Percentiles rank a stretch among this genome's conserved stretches.
phyloP scores from a whole-genome alignment of 1,284 basidiomycete genomes.

The Sporisorium reilianum region DNA sequence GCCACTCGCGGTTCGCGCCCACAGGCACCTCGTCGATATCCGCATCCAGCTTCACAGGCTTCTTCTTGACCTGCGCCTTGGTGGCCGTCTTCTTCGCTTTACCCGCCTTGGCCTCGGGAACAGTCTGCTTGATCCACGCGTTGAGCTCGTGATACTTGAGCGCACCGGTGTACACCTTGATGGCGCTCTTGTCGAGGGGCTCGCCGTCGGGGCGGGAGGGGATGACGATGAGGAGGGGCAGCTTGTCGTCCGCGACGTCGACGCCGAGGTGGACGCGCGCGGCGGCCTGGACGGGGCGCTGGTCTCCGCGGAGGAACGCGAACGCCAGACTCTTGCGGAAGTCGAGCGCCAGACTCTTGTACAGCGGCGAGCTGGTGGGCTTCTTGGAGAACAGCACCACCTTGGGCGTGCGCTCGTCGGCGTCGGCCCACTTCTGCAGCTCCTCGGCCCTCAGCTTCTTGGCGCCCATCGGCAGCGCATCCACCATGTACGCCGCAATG shows the following conservation, averaged over 20 bases:
- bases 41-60: constrained; percentile 35
- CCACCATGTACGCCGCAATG: constrained; percentile 82
- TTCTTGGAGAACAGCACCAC: constrained; percentile 66
- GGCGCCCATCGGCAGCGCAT: constrained; percentile 77
- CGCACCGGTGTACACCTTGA: constrained; percentile 58
- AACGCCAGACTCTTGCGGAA: constrained; percentile 60
- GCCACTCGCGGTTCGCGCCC: constrained; percentile 42
- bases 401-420: constrained; percentile 44
- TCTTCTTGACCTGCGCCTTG: constrained; percentile 29
- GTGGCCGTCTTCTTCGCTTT: constrained; percentile 34
- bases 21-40: constrained; percentile 28
- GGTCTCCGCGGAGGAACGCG: constrained; percentile 60
- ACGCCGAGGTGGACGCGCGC: constrained; percentile 56
- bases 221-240: constrained; percentile 60
- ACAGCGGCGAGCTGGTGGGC: constrained; percentile 62
- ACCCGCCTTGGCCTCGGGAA: constrained; percentile 47
- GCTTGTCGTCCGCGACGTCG: constrained; percentile 47
- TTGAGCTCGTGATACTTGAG: constrained; percentile 62
- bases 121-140: constrained; percentile 58
- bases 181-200: constrained; percentile 36
- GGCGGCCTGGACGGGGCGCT: constrained; percentile 46
- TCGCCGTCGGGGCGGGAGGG: constrained; percentile 27
- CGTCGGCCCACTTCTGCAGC: constrained; percentile 46
- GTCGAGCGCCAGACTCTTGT: constrained; percentile 66
- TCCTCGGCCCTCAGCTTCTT: constrained; percentile 77